phyloP scores from a whole-genome alignment of 1,284 basidiomycete genomes.

The Taiwanofungus camphoratus region DNA sequence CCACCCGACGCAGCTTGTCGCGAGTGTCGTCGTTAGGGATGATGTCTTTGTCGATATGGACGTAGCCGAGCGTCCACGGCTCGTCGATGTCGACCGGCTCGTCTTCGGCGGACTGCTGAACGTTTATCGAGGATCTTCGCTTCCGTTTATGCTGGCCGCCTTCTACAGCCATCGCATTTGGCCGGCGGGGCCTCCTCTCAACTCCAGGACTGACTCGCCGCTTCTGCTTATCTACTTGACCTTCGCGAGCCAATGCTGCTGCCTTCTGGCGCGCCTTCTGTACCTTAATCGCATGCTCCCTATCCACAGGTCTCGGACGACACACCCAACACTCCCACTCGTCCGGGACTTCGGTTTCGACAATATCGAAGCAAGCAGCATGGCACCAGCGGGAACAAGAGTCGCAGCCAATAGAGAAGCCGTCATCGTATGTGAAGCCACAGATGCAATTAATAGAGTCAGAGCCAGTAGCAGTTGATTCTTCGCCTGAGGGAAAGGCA shows the following conservation, averaged over 20 bases:
- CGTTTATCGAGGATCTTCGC: conserved; percentile 34
- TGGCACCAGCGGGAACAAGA: conserved; percentile 88
- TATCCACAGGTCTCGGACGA: conserved; percentile 40
- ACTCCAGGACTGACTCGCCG: conserved; percentile 37
- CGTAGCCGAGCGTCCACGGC: conserved; percentile 31
- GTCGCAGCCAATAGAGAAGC: conserved; percentile 92
- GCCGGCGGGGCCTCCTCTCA: conserved; percentile 40
- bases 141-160: conserved; percentile 31
- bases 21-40: conserved; percentile 47
- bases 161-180: conserved; percentile 35
- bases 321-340: conserved; percentile 65
- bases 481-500: conserved; percentile 11
- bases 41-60: conserved; percentile 45
- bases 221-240: conserved; percentile 18
- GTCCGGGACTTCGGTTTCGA: conserved; percentile 68
- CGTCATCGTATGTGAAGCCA: conserved; percentile 74
- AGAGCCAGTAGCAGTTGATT: conserved; percentile 15
- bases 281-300: conserved; percentile 39
- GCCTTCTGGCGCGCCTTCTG: conserved; percentile 35
- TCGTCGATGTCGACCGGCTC: conserved; percentile 48
- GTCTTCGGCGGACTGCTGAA: conserved; percentile 32
- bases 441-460: conserved; percentile 69
- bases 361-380: conserved; percentile 79
- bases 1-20: conserved; percentile 50
- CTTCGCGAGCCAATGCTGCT: conserved; percentile 13